These are phyloP conservation scores for Pichia insulana DNA, from an alignment of 805 yeast species.

Conservation along the genomic window DNA sequence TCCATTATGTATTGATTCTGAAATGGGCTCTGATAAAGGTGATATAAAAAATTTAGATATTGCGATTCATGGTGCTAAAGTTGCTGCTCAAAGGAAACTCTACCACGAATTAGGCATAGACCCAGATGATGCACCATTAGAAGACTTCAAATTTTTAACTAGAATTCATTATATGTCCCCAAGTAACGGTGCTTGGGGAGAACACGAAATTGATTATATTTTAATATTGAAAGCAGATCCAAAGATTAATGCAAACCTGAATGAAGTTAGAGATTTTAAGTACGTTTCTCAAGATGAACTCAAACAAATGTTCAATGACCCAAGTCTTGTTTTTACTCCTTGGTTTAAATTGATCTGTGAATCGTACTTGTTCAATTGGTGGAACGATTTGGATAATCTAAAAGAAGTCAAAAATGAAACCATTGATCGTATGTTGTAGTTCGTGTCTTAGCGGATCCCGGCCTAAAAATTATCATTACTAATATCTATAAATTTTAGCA, in stretches of 20 bases:
- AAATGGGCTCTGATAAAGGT: slow-evolving; percentile 49
- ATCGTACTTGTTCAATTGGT: slow-evolving; percentile 86
- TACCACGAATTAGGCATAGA: slow-evolving; percentile 87
- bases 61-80: slow-evolving; percentile 70
- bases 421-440: slow-evolving; percentile 41
- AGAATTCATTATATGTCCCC: slow-evolving; percentile 94
- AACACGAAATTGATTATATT: slow-evolving; percentile 95
- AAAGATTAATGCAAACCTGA: slow-evolving; percentile 46
- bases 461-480: neutral
- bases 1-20: slow-evolving; percentile 78
- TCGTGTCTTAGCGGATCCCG: neutral
- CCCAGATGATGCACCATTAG: slow-evolving; percentile 47
- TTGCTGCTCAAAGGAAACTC: slow-evolving; percentile 87
- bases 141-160: slow-evolving; percentile 72
- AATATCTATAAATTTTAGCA: neutral
- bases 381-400: slow-evolving; percentile 65
- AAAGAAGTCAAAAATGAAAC: slow-evolving; percentile 38
- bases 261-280: slow-evolving; percentile 76
- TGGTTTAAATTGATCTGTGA: slow-evolving; percentile 97
- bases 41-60: slow-evolving; percentile 34
- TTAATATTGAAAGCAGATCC: slow-evolving; percentile 58
- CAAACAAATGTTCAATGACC: slow-evolving; percentile 66
- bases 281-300: slow-evolving; percentile 67
- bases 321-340: slow-evolving; percentile 70
- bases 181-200: slow-evolving; percentile 81